Evolutionary conservation across 208 protist species (phyloP).

Genomic region (Crithidia bombi): DNA sequence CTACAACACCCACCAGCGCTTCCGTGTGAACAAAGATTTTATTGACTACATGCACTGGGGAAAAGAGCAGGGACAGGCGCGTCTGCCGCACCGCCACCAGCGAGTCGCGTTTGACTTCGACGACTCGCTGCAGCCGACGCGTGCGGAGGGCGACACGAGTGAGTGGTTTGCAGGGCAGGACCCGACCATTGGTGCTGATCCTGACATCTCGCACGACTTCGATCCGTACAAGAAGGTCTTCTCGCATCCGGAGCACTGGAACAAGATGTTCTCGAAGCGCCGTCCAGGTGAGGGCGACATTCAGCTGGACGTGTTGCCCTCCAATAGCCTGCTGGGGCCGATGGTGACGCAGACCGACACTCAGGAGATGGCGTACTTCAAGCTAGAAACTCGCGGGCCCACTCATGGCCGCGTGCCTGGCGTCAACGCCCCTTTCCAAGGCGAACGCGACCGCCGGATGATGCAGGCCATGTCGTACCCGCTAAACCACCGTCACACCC

Average conservation of each 20-base stretch:
- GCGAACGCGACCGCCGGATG: slow-evolving; percentile 89
- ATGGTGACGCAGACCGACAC: slow-evolving; percentile 85
- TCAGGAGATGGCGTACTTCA: slow-evolving; percentile 62
- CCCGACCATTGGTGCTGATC: slow-evolving; percentile 57
- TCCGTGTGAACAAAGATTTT: slow-evolving; percentile 88
- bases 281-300: slow-evolving; percentile 88
- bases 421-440: slow-evolving; percentile 83
- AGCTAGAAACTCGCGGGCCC: slow-evolving; percentile 69
- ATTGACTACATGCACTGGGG: slow-evolving; percentile 94
- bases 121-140: slow-evolving; percentile 82
- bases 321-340: slow-evolving; percentile 72
- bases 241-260: slow-evolving; percentile 90
- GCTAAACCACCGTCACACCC: slow-evolving; percentile 74
- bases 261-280: slow-evolving; percentile 90
- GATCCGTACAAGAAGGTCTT: slow-evolving; percentile 86
- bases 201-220: slow-evolving; percentile 66
- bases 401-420: slow-evolving; percentile 77
- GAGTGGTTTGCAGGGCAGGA: slow-evolving; percentile 79
- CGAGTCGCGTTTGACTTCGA: slow-evolving; percentile 92
- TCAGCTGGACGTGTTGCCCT: slow-evolving; percentile 58
- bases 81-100: slow-evolving; percentile 88
- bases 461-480: slow-evolving; percentile 90
- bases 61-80: slow-evolving; percentile 88
- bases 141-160: slow-evolving; percentile 30
- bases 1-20: slow-evolving; percentile 90